These are phyloP conservation scores for Murraya koenigii DNA, from an alignment of 345 rosid species.

Conservation along the genomic window DNA sequence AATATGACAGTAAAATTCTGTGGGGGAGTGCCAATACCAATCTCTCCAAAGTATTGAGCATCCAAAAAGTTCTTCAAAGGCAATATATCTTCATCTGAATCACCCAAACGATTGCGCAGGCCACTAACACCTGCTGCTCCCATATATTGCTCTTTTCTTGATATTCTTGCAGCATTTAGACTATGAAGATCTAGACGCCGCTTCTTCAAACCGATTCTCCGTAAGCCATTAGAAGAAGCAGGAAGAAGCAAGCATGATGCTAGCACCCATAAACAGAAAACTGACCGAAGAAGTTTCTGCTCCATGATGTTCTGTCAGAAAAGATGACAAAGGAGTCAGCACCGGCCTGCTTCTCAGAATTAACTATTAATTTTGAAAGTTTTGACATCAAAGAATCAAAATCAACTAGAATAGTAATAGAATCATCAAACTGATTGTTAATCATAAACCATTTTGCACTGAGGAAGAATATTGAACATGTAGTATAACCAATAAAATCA, in stretches of 20 bases:
- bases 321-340: not conserved
- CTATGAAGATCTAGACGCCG: conserved; percentile 40
- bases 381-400: not conserved
- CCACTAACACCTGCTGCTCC: conserved; percentile 14
- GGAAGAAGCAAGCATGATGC: conserved; percentile 46
- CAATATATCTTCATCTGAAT: conserved; percentile 36
- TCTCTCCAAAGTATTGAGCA: conserved; percentile 75
- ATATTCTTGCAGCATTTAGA: conserved; percentile 40
- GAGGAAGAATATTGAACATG: not conserved
- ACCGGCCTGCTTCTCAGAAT: too few relatives aligned
- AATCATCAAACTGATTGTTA: not conserved
- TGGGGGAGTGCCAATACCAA: conserved; percentile 70
- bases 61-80: conserved; percentile 72
- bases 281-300: conserved; percentile 22
- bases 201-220: conserved; percentile 66
- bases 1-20: conserved; percentile 76
- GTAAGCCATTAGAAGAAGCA: conserved; percentile 42
- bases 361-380: not conserved
- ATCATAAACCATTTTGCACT: not conserved
- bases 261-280: conserved; percentile 42
- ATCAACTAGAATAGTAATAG: not conserved
- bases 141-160: conserved; percentile 22
- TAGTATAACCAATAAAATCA: not conserved
- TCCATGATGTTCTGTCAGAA: conserved; percentile 35
- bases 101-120: conserved; percentile 3